Conservation (phyloP, 2,329 filamentous ascomycete species). For the Beauveria sp. region DNA sequence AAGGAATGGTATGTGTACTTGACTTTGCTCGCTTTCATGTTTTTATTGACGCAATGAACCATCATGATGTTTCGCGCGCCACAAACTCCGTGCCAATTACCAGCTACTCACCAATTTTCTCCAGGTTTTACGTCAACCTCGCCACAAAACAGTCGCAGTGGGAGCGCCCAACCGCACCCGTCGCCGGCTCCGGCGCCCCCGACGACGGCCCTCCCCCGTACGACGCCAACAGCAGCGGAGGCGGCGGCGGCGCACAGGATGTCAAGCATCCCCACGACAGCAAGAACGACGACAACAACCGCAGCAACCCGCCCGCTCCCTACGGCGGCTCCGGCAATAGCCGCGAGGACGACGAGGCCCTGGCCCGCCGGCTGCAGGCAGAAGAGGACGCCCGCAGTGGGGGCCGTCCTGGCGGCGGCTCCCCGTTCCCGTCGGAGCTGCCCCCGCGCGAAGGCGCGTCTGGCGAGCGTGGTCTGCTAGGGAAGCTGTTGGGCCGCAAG, state of each 20-base stretch:
- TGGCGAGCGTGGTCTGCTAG: conserved; percentile 36
- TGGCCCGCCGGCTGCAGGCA: conserved; percentile 72
- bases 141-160: conserved; percentile 86
- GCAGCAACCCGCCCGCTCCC: conserved; percentile 17
- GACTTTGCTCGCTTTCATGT: not conserved
- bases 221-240: conserved; percentile 30
- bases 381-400: conserved; percentile 62
- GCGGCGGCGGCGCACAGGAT: conserved; percentile 33
- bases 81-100: no score
- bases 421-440: conserved; percentile 4
- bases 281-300: conserved; percentile 25
- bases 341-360: conserved; percentile 58
- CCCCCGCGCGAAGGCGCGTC: conserved; percentile 22
- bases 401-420: conserved; percentile 12
- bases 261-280: conserved; percentile 68
- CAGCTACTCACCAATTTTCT: not conserved
- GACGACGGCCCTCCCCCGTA: conserved; percentile 61
- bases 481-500: conserved; percentile 45
- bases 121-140: conserved; percentile 87
- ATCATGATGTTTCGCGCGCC: no score
- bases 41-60: no score
- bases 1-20: conserved; percentile 60
- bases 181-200: conserved; percentile 40
- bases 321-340: conserved; percentile 22
- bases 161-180: conserved; percentile 70